A percentile compares a stretch with the other conserved stretches of the same genome.
Conservation (phyloP, 148 eudicot genomes). For the Diospyros kaki region DNA sequence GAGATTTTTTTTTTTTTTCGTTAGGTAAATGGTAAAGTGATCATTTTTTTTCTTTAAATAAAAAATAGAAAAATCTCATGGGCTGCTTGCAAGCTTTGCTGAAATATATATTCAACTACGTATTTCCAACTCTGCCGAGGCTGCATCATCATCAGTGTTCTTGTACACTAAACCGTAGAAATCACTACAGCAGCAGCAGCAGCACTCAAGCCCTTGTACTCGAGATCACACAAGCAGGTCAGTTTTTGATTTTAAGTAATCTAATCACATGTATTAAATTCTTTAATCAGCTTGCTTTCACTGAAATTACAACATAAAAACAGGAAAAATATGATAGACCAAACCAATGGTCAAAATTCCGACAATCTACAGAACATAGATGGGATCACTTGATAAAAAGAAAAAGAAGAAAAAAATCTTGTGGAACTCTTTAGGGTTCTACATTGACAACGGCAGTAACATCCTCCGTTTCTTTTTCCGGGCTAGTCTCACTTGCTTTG, state of each 20-base stretch:
- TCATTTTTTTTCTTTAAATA: no score
- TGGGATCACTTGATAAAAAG: neutral
- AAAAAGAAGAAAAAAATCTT: neutral
- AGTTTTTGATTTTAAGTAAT: no score
- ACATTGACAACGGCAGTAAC: constrained; percentile 99
- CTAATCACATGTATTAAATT: constrained; percentile 14
- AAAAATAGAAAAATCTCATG: no score
- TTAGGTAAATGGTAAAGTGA: neutral
- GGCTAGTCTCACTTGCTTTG: constrained; percentile 86
- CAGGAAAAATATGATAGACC: constrained; percentile 12
- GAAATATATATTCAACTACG: no score
- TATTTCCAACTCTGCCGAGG: no score
- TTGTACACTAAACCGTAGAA: no score
- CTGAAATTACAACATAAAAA: constrained; percentile 15
- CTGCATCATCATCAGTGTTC: no score
- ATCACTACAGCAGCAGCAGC: no score
- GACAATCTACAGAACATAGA: constrained; percentile 12
- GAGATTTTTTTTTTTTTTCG: neutral
- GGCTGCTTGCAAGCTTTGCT: no score
- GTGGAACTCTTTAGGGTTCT: constrained; percentile 9
- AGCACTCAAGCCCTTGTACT: no score
- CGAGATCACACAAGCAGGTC: no score
- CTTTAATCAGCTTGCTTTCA: constrained; percentile 20
- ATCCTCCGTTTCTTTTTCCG: constrained; percentile 96
- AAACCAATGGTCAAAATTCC: constrained; percentile 19